These are phyloP conservation scores for Penicillium sp. DNA, from an alignment of 2,329 filamentous ascomycete species.

Conservation along the genomic window DNA sequence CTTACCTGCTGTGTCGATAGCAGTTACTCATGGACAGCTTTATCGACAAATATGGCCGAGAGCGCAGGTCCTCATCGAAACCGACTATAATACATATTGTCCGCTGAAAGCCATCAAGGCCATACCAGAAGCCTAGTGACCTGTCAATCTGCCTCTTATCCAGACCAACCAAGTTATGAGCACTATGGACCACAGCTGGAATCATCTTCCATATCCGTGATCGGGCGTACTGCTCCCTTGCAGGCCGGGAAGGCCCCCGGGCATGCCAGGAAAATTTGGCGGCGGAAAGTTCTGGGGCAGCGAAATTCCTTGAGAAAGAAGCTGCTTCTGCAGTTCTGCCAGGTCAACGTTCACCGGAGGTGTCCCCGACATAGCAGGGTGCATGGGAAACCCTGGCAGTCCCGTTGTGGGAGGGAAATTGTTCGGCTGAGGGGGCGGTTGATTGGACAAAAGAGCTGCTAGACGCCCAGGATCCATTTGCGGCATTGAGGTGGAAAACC, in stretches of 20 bases:
- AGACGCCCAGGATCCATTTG: conserved; percentile 39
- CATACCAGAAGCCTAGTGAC: no score
- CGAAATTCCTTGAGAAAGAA: conserved; percentile 29
- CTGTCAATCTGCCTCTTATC: no score
- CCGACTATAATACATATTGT: no score
- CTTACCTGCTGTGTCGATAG: no score
- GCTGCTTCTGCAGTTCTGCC: conserved; percentile 33
- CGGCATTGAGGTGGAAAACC: no score
- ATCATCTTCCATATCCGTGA: no score
- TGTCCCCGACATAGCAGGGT: conserved; percentile 41
- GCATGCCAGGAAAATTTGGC: conserved; percentile 31
- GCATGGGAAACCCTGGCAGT: conserved; percentile 33
- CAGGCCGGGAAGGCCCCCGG: conserved; percentile 28
- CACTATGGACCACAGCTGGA: conserved; percentile 33
- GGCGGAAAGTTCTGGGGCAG: conserved; percentile 31
- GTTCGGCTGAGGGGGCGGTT: conserved; percentile 27
- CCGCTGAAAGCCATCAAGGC: no score
- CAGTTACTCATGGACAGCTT: no score
- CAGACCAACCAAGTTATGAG: no score
- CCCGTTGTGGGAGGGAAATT: conserved; percentile 29
- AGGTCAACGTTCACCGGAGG: conserved; percentile 37
- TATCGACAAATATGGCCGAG: no score
- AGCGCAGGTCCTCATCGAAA: no score
- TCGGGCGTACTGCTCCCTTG: conserved; percentile 32
- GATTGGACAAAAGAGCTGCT: conserved; percentile 41